Conservation (phyloP, 192 early-diverging fungal genomes). For the Coemansia sp. region DNA sequence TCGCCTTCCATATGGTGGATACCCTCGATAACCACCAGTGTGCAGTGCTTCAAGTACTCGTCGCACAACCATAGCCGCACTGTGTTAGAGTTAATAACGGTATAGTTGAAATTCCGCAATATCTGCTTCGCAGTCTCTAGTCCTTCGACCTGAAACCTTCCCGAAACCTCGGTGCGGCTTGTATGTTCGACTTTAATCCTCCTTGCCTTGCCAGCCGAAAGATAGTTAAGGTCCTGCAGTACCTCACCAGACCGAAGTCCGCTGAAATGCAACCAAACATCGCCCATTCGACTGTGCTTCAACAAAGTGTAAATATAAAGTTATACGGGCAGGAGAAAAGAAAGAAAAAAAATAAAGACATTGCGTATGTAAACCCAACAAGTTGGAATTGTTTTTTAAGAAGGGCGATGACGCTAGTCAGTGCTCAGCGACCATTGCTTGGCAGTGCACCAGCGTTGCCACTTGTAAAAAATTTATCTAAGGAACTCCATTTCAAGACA, state of each 20-base stretch:
- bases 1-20: neutral
- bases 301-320: neutral
- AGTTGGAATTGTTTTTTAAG: too few relatives aligned
- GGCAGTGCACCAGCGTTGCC: too few relatives aligned
- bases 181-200: conserved; percentile 6
- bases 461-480: too few relatives aligned
- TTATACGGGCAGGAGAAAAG: neutral
- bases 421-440: too few relatives aligned
- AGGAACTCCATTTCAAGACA: neutral
- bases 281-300: conserved; percentile 8
- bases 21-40: conserved; percentile 8
- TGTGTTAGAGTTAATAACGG: neutral
- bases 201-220: neutral
- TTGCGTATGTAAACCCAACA: too few relatives aligned
- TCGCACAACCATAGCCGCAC: conserved; percentile 16
- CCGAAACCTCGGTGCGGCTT: conserved; percentile 1
- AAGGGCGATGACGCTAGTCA: too few relatives aligned
- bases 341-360: neutral
- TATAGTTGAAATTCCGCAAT: conserved; percentile 17
- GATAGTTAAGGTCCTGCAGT: conserved; percentile 5
- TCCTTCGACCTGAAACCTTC: conserved; percentile 9
- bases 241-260: conserved; percentile 14
- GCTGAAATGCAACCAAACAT: conserved; percentile 31
- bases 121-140: conserved; percentile 9
- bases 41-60: conserved; percentile 12